These are phyloP conservation scores for Skeletonema tropicum DNA, from an alignment of 108 stramenopile genomes.

Conservation along the genomic window DNA sequence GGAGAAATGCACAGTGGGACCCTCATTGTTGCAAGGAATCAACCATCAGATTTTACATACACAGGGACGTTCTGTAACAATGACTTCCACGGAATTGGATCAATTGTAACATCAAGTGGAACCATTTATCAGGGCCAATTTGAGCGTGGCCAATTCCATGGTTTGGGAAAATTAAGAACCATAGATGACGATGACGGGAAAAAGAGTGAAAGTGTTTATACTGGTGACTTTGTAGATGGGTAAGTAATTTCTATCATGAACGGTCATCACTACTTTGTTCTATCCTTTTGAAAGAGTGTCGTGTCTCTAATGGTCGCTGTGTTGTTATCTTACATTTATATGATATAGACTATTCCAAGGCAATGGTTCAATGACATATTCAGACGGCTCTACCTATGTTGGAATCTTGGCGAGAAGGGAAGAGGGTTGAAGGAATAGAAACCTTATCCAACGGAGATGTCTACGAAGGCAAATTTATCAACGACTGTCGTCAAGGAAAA, in stretches of 20 bases:
- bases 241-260: background rate
- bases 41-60: conserved; percentile 31
- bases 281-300: background rate
- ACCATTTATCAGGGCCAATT: conserved; percentile 43
- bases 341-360: conserved; percentile 44
- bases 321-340: background rate
- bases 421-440: conserved; percentile 25
- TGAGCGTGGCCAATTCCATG: conserved; percentile 31
- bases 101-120: conserved; percentile 6
- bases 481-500: conserved; percentile 33
- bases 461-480: conserved; percentile 38
- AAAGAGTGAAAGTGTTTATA: conserved; percentile 31
- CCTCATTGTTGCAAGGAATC: conserved; percentile 11
- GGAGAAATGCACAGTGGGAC: conserved; percentile 43
- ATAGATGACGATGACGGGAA: conserved; percentile 4
- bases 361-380: conserved; percentile 25
- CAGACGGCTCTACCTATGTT: conserved; percentile 22
- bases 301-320: background rate
- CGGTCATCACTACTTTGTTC: background rate
- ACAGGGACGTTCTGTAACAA: conserved; percentile 33
- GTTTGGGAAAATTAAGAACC: conserved; percentile 20
- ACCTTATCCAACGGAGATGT: conserved; percentile 36
- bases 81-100: conserved; percentile 44
- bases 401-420: conserved; percentile 29
- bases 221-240: conserved; percentile 5